Evolutionary conservation across 179 eudicot genomes (phyloP).

Genomic region (Beta lomatogona): DNA sequence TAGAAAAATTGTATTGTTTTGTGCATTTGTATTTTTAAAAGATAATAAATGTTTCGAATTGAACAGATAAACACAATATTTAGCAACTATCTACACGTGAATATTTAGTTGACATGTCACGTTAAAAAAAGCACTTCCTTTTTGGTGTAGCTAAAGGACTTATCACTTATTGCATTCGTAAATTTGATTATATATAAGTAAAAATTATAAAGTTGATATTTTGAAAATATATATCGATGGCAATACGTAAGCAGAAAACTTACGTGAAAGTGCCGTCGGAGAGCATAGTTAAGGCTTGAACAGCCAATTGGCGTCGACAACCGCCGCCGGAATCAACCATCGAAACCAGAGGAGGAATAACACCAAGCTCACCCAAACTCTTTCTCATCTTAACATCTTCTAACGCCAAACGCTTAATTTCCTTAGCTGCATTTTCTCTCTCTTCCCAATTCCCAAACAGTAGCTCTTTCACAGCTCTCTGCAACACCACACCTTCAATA

Average conservation of each 20-base stretch:
- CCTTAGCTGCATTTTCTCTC: conserved; percentile 56
- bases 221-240: too few species aligned
- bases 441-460: conserved; percentile 72
- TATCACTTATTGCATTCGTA: too few species aligned
- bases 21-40: too few species aligned
- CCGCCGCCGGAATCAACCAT: conserved; percentile 54
- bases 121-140: too few species aligned
- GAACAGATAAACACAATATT: too few species aligned
- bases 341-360: conserved; percentile 64
- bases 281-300: conserved; percentile 56
- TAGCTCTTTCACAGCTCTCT: conserved; percentile 65
- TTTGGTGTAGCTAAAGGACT: too few species aligned
- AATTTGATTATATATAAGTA: too few species aligned
- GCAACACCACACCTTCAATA: conserved; percentile 33
- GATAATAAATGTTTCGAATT: too few species aligned
- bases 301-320: conserved; percentile 48
- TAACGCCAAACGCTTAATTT: conserved; percentile 50
- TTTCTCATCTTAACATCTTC: conserved; percentile 40
- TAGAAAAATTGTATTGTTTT: too few species aligned
- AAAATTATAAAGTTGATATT: too few species aligned
- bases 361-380: conserved; percentile 70
- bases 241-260: conserved; percentile 26
- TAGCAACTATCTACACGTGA: too few species aligned
- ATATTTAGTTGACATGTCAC: too few species aligned
- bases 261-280: conserved; percentile 72